A percentile compares a stretch with the other conserved stretches of the same genome.
Evolutionary conservation across 2,329 filamentous ascomycete species (phyloP).

Genomic region (Ophiostoma quercus): DNA sequence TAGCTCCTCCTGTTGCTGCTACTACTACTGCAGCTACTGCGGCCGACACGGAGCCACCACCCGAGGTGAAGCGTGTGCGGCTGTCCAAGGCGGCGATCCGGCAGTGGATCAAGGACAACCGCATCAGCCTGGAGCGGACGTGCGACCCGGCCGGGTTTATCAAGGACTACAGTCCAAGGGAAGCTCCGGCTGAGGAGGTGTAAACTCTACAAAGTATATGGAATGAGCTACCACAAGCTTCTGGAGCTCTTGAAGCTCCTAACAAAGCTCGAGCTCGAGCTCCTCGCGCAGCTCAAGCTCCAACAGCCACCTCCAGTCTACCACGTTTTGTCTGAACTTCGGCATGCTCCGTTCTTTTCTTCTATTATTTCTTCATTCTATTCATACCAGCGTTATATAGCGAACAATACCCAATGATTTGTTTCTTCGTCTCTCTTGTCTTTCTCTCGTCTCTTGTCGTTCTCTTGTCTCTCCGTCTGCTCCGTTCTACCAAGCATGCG

Average conservation of each 20-base stretch:
- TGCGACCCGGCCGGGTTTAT: slow-evolving; percentile 73
- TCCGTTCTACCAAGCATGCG: not conserved
- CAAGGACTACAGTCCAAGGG: slow-evolving; percentile 56
- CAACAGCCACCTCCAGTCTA: not conserved
- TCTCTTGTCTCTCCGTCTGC: not conserved
- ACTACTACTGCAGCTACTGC: not conserved
- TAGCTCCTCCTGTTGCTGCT: not conserved
- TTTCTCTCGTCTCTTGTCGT: not conserved
- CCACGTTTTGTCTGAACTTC: not conserved
- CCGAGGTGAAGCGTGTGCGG: slow-evolving; percentile 43
- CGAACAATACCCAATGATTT: not conserved
- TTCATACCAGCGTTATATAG: not conserved
- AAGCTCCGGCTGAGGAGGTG: slow-evolving; percentile 34
- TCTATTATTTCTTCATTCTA: not conserved
- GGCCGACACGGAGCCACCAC: slow-evolving; percentile 28
- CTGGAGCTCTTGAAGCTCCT: not conserved
- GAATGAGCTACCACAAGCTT: not conserved
- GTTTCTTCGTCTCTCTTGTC: not conserved
- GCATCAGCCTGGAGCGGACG: slow-evolving; percentile 57
- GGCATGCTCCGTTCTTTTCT: not conserved
- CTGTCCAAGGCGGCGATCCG: slow-evolving; percentile 54
- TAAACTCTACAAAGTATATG: not conserved
- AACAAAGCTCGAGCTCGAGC: not conserved
- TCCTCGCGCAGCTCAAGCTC: not conserved
- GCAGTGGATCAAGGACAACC: slow-evolving; percentile 60